Base-by-base conservation (phyloP, 164 flowering plant genomes). In the Magnolia officinalis region DNA sequence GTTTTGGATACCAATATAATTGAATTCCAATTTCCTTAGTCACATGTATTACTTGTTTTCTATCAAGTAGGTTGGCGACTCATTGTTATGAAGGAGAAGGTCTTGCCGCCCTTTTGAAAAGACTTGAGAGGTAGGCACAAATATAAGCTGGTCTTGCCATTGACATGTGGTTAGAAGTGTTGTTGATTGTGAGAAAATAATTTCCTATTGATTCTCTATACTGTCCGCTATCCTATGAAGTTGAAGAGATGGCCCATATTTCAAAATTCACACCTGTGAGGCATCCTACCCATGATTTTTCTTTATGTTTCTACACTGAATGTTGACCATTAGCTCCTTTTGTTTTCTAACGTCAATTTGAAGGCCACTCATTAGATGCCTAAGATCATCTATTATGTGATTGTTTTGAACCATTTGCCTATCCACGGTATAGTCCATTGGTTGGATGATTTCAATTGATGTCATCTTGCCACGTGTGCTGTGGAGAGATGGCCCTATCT, bases 21-120 rank as follows among this genome's bases (percentile, higher is more conserved):
- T 9, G 13, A 37, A 11, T 71, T 67, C 31, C 66, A 11, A 6
- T 21, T 29, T 26, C 51, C 2, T 23, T 1, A 10, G 45, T 24
- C 7, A 14, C 49, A 14, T 31, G 6, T 2, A 2, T 74, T 24
- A 31, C 19, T 50, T 66, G 55, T 45, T 65, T 29, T 2, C 19
- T 1, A 37, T 59, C 9, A 9, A 68, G 58, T n/a, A 45, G 18
- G 37, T 59, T 65, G 11, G 63, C 50, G 74, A 75, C 74, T 72
- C 86, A 87, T 65, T 83, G 78, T 83, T 87, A 72, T 61, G 93
- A 89, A 85, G 94, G 94, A 63, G 92, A 89, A 68, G 78, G 81
- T 71, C 89, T 90, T 1, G 79, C 74, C 76, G 24, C 24, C 73
- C 81, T 90, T 31, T 88, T 90, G 77, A 72, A 84, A 73, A 84